phyloP scores from a whole-genome alignment of 306 rosid species.

The Fragaria ananassa region DNA sequence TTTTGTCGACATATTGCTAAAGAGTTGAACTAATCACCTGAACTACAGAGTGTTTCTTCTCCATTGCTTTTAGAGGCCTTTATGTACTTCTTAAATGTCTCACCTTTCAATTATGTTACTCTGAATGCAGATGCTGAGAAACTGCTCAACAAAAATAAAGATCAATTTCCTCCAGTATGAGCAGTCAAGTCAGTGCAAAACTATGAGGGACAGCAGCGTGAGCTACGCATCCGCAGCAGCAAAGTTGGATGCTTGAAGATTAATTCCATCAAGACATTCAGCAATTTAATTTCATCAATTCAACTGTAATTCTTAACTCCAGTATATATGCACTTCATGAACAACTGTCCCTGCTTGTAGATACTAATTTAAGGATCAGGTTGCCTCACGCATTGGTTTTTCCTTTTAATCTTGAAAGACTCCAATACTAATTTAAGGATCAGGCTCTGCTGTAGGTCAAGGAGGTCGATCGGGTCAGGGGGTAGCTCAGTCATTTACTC shows the following conservation, averaged over 20 bases:
- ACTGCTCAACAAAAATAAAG: conserved; percentile 59
- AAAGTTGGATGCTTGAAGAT: conserved; percentile 53
- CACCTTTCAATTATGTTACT: not conserved
- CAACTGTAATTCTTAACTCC: conserved; percentile 16
- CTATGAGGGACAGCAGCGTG: conserved; percentile 79
- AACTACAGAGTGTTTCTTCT: not conserved
- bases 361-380: not conserved
- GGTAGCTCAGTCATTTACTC: too few relatives aligned
- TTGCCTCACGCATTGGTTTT: not conserved
- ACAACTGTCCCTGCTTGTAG: conserved; percentile 26
- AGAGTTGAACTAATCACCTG: not conserved
- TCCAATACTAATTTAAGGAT: too few relatives aligned
- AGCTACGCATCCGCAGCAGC: conserved; percentile 99
- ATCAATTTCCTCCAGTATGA: conserved; percentile 81
- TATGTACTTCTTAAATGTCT: not conserved
- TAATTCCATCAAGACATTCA: conserved; percentile 13
- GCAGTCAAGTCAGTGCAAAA: conserved; percentile 89
- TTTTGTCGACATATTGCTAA: not conserved
- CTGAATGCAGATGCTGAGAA: conserved; percentile 72
- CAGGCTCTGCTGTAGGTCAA: too few relatives aligned
- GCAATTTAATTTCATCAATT: conserved; percentile 27
- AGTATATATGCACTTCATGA: conserved; percentile 14
- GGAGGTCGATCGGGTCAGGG: too few relatives aligned
- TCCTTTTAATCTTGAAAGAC: not conserved
- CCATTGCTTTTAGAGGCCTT: not conserved